A percentile compares a stretch with the other conserved stretches of the same genome.
Conservation (phyloP, 805 yeast species). For the Grigorovia yakushimaensis region DNA sequence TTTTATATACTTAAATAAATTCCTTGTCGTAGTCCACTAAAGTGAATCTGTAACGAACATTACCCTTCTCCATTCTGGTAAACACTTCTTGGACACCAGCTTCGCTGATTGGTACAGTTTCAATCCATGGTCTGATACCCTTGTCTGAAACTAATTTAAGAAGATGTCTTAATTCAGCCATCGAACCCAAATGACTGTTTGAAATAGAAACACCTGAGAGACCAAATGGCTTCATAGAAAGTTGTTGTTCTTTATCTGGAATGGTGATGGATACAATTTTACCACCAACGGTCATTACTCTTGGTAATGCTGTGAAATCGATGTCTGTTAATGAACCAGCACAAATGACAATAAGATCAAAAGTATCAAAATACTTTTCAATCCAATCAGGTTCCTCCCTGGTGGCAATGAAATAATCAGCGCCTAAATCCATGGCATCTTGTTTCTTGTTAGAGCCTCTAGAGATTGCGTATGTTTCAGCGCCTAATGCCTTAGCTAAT, state of each 20-base stretch:
- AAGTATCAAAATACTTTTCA: conserved; percentile 24
- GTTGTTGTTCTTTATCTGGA: conserved; percentile 12
- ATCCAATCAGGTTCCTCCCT: conserved; percentile 38
- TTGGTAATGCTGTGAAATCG: conserved; percentile 28
- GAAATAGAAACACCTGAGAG: conserved; percentile 20
- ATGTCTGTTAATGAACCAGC: conserved; percentile 35
- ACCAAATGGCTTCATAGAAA: conserved; percentile 12
- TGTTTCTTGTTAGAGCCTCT: conserved; percentile 41
- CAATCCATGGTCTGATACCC: conserved; percentile 42
- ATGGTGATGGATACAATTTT: conserved; percentile 27
- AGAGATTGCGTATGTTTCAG: conserved; percentile 48
- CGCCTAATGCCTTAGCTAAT: conserved; percentile 52
- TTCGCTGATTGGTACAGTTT: conserved; percentile 39
- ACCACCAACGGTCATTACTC: conserved; percentile 26
- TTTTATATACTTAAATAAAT: conserved; percentile 4
- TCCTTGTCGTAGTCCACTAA: conserved; percentile 39
- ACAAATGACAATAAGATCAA: conserved; percentile 42
- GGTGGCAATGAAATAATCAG: conserved; percentile 46
- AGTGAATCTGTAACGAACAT: conserved; percentile 46
- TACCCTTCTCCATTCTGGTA: conserved; percentile 39
- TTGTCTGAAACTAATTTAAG: conserved; percentile 39
- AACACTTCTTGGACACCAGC: conserved; percentile 36
- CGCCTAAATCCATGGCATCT: conserved; percentile 44
- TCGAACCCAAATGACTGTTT: conserved; percentile 35
- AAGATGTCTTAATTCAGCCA: conserved; percentile 38